Evolutionary conservation across 2,329 filamentous ascomycete genomes (phyloP).

Genomic region (Ophidiomyces ophidiicola): DNA sequence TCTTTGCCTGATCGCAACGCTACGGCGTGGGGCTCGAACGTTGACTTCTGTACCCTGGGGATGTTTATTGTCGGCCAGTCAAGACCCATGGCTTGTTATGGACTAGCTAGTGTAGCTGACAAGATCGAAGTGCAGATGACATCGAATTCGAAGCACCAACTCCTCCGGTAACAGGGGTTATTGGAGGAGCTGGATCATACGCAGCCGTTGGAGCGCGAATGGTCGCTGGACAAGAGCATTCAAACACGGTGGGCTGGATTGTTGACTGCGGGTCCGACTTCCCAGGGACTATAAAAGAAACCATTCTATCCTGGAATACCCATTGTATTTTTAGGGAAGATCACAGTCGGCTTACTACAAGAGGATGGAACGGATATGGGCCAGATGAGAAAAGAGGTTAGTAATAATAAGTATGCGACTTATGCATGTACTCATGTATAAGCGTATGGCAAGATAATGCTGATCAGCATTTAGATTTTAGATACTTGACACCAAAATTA

Average conservation of each 20-base stretch:
- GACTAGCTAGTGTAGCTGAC: neutral
- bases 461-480: slow-evolving; percentile 51
- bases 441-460: neutral
- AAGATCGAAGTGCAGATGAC: slow-evolving; percentile 51
- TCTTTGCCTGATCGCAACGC: neutral
- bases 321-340: slow-evolving; percentile 57
- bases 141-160: slow-evolving; percentile 70
- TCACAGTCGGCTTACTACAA: slow-evolving; percentile 60
- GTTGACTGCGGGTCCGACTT: slow-evolving; percentile 86
- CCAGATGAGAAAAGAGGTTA: slow-evolving; percentile 51
- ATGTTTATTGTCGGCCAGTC: slow-evolving; percentile 52
- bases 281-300: slow-evolving; percentile 49
- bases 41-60: slow-evolving; percentile 49
- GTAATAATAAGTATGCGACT: slow-evolving; percentile 15
- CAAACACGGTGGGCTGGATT: slow-evolving; percentile 70
- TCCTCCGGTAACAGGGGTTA: slow-evolving; percentile 57
- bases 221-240: slow-evolving; percentile 58
- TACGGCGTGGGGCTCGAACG: neutral
- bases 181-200: slow-evolving; percentile 84
- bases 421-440: neutral
- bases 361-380: slow-evolving; percentile 85
- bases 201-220: slow-evolving; percentile 79
- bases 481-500: slow-evolving; percentile 75
- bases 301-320: slow-evolving; percentile 65
- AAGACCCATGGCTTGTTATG: neutral